A percentile compares a stretch with the other conserved stretches of the same genome.
Evolutionary conservation across 192 early-diverging fungal genomes (phyloP).

Genomic region (Backusella liffmaniae): DNA sequence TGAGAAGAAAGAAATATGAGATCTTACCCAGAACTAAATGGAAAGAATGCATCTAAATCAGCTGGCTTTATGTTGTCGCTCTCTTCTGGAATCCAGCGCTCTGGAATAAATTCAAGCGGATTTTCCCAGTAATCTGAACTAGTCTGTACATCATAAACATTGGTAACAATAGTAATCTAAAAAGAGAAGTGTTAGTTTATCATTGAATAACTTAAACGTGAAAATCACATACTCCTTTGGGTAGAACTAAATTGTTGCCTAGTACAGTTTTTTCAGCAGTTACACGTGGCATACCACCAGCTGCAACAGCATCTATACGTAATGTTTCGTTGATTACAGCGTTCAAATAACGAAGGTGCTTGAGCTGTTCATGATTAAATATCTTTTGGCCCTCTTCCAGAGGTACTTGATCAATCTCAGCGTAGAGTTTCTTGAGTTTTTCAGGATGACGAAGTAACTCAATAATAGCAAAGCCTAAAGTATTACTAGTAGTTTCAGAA

Average conservation of each 20-base stretch:
- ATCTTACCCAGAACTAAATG: slow-evolving; percentile 47
- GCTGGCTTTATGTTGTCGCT: slow-evolving; percentile 9
- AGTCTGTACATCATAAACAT: slow-evolving; percentile 13
- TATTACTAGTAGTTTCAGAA: slow-evolving; percentile 34
- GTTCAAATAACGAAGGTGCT: slow-evolving; percentile 48
- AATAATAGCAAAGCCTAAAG: slow-evolving; percentile 30
- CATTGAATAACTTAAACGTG: background rate
- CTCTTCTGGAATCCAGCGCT: slow-evolving; percentile 26
- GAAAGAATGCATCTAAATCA: slow-evolving; percentile 44
- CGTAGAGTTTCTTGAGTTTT: slow-evolving; percentile 3
- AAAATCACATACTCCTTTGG: slow-evolving; percentile 32
- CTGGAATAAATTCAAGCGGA: slow-evolving; percentile 28
- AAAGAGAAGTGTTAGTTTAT: background rate
- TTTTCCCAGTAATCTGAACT: slow-evolving; percentile 24
- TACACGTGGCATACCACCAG: slow-evolving; percentile 37
- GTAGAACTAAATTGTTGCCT: slow-evolving; percentile 38
- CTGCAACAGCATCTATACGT: slow-evolving; percentile 41
- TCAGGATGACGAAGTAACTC: slow-evolving; percentile 20
- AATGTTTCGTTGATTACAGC: slow-evolving; percentile 55
- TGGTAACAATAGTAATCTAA: slow-evolving; percentile 16
- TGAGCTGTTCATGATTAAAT: slow-evolving; percentile 36
- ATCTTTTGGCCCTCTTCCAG: background rate
- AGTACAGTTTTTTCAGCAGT: slow-evolving; percentile 40
- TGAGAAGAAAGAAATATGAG: background rate
- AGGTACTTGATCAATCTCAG: slow-evolving; percentile 24